Conservation (phyloP, 1,139 yeast genomes). For the Insectozyma bohioensis region DNA sequence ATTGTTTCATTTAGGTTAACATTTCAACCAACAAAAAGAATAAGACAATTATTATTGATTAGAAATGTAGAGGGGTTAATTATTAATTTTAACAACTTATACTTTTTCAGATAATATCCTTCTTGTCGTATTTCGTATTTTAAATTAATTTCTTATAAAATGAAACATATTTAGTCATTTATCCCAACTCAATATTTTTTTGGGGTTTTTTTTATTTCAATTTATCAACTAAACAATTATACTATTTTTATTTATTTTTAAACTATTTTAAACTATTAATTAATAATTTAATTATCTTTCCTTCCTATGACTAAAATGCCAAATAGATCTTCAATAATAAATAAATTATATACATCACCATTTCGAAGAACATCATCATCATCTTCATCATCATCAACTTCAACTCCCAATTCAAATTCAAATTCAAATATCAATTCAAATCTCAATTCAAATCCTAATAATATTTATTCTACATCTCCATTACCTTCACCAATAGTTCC, state of each 20-base stretch:
- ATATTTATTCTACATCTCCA: neutral
- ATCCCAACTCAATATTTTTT: too few relatives aligned
- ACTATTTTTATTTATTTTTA: too few relatives aligned
- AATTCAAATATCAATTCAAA: neutral
- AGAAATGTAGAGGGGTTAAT: too few relatives aligned
- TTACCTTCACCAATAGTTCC: slow-evolving; percentile 2
- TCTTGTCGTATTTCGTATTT: too few relatives aligned
- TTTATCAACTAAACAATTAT: neutral
- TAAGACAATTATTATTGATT: too few relatives aligned
- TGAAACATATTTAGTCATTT: too few relatives aligned
- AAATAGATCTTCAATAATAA: slow-evolving; percentile 3
- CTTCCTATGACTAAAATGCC: neutral
- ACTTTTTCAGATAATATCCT: too few relatives aligned
- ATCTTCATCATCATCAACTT: neutral
- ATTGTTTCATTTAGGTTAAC: too few relatives aligned
- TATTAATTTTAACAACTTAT: too few relatives aligned
- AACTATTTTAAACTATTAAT: neutral
- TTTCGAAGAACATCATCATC: slow-evolving; percentile 1
- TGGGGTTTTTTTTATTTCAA: neutral
- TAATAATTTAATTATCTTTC: neutral
- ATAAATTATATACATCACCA: slow-evolving; percentile 5
- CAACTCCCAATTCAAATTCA: slow-evolving; percentile 4
- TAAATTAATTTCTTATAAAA: too few relatives aligned
- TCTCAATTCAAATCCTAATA: too few relatives aligned
- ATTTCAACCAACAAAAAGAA: too few relatives aligned